A percentile compares a stretch with the other conserved stretches of the same genome.
These are phyloP conservation scores for Sanghuangporus sanghuang DNA, from an alignment of 1,284 basidiomycete genomes.

Conservation along the genomic window DNA sequence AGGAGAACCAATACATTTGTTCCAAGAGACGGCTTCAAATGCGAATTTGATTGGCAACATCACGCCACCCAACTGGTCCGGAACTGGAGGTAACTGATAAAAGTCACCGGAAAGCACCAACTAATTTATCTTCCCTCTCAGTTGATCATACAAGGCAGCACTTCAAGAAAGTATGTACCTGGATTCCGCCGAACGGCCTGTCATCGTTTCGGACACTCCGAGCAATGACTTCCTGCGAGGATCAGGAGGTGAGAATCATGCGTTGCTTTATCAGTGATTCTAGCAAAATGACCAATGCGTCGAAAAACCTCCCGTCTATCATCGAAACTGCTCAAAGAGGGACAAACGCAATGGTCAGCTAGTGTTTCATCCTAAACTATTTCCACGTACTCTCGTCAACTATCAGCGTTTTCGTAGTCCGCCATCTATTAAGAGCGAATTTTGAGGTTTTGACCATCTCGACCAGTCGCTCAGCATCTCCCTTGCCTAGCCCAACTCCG, in stretches of 20 bases:
- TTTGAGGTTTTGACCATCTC: slow-evolving; percentile 34
- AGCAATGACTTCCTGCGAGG: slow-evolving; percentile 41
- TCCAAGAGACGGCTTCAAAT: slow-evolving; percentile 83
- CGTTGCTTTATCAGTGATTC: neutral
- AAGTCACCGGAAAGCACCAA: slow-evolving; percentile 88
- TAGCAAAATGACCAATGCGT: slow-evolving; percentile 54
- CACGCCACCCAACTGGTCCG: slow-evolving; percentile 37
- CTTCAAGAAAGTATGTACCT: slow-evolving; percentile 33
- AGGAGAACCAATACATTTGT: slow-evolving; percentile 46
- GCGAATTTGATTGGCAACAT: slow-evolving; percentile 54
- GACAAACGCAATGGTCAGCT: neutral
- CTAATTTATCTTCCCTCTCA: slow-evolving; percentile 29
- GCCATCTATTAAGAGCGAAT: slow-evolving; percentile 44
- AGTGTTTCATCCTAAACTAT: neutral
- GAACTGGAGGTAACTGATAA: slow-evolving; percentile 90
- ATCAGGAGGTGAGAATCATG: neutral
- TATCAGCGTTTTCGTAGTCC: slow-evolving; percentile 46
- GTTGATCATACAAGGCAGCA: slow-evolving; percentile 13
- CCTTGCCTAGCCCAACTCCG: slow-evolving; percentile 44
- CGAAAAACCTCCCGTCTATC: slow-evolving; percentile 55
- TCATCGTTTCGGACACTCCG: slow-evolving; percentile 40
- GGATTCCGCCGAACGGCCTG: slow-evolving; percentile 70
- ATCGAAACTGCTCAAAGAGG: slow-evolving; percentile 42
- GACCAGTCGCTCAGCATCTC: slow-evolving; percentile 30
- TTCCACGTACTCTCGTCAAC: slow-evolving; percentile 61